Evolutionary conservation across 2,329 filamentous ascomycete genomes (phyloP).

Genomic region (Neonectria coccinea): DNA sequence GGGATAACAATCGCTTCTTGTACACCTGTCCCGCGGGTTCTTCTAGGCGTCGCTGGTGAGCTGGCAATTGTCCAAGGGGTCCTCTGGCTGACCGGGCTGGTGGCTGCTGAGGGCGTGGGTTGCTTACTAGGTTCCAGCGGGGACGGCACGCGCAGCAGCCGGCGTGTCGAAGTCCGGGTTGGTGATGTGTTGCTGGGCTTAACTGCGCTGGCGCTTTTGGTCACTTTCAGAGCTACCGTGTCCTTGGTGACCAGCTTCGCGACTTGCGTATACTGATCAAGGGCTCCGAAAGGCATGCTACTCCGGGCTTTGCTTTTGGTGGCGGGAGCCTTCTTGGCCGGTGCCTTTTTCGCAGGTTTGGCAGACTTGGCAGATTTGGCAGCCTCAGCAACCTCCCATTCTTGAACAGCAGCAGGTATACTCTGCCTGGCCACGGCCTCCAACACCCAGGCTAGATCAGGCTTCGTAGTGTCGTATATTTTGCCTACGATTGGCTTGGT

Average conservation of each 20-base stretch:
- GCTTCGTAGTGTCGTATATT: conserved; percentile 28
- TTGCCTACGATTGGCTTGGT: conserved; percentile 44
- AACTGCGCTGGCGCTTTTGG: conserved; percentile 11
- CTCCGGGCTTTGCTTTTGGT: conserved; percentile 35
- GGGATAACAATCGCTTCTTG: conserved; percentile 58
- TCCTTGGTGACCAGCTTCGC: conserved; percentile 50
- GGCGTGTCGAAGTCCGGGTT: conserved; percentile 22
- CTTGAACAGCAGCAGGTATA: conserved; percentile 41
- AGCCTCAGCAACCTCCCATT: conserved; percentile 45
- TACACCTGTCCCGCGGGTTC: conserved; percentile 44
- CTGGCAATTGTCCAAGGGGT: conserved; percentile 55
- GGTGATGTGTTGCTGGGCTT: conserved; percentile 20
- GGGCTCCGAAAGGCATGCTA: conserved; percentile 45
- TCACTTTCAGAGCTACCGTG: conserved; percentile 7
- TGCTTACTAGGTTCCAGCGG: conserved; percentile 53
- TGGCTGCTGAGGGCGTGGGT: conserved; percentile 42
- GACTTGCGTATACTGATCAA: conserved; percentile 57
- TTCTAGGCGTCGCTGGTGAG: conserved; percentile 59
- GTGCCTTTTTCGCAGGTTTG: conserved; percentile 37
- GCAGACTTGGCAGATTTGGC: neutral
- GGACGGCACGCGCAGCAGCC: conserved; percentile 42
- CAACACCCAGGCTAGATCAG: conserved; percentile 52
- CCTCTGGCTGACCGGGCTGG: conserved; percentile 38
- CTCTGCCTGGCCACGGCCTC: conserved; percentile 49
- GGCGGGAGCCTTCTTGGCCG: conserved; percentile 28